phyloP scores from a whole-genome alignment of 2,329 filamentous ascomycete species.

The Alternaria tenuissima region DNA sequence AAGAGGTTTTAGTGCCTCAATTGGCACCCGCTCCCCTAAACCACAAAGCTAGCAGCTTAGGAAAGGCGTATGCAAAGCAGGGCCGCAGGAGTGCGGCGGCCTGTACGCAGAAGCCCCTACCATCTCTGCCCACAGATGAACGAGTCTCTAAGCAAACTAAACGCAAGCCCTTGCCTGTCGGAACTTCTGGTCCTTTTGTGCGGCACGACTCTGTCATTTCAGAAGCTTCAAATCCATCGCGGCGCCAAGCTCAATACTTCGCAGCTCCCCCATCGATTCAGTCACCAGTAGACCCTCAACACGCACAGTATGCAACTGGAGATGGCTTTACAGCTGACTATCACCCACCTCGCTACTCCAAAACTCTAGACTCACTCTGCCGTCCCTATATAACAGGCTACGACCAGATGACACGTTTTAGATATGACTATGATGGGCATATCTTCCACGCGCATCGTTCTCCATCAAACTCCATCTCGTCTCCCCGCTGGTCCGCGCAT shows the following conservation, averaged over 20 bases:
- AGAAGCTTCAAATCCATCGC: background rate
- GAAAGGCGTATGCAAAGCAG: background rate
- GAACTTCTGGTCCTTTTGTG: background rate
- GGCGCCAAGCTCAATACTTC: background rate
- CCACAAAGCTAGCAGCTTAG: background rate
- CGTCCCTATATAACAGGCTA: conserved; percentile 10
- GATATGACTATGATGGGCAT: conserved; percentile 30
- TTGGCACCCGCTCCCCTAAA: background rate
- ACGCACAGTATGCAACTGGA: background rate
- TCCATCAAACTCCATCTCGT: background rate
- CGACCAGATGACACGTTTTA: conserved; percentile 17
- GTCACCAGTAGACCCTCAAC: background rate
- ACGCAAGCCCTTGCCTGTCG: background rate
- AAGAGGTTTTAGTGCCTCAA: background rate
- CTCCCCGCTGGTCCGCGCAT: background rate
- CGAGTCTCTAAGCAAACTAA: background rate
- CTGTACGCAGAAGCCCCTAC: background rate
- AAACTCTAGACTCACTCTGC: background rate
- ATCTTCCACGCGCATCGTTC: conserved; percentile 24
- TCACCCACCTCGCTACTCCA: background rate
- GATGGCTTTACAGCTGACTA: background rate
- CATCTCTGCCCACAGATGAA: background rate
- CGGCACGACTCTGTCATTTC: background rate
- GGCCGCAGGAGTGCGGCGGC: background rate
- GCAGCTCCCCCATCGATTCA: background rate